phyloP scores from a whole-genome alignment of 345 rosid genomes.

The Euphorbia tirucalli region DNA sequence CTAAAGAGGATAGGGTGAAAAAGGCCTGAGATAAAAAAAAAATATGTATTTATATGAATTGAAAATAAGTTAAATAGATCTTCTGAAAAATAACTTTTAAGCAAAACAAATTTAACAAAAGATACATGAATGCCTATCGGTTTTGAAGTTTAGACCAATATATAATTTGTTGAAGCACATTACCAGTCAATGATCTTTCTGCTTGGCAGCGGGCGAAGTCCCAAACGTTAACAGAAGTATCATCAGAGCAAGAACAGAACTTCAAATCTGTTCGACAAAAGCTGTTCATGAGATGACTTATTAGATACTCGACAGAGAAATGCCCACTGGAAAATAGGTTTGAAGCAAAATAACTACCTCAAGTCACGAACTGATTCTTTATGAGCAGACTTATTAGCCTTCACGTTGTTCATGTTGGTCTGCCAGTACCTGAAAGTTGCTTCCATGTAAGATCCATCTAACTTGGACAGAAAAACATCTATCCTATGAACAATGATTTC shows the following conservation, averaged over 20 bases:
- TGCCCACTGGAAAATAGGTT: not conserved
- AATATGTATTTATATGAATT: not conserved
- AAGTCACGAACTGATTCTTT: slow-evolving; percentile 90
- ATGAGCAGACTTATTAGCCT: slow-evolving; percentile 92
- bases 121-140: not conserved
- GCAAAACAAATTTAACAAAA: no score
- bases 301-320: slow-evolving; percentile 10
- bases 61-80: not conserved
- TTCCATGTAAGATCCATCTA: not conserved
- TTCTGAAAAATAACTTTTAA: not conserved
- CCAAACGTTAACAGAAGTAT: slow-evolving; percentile 96
- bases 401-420: slow-evolving; percentile 95
- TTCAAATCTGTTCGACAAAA: slow-evolving; percentile 97
- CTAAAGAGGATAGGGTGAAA: not conserved
- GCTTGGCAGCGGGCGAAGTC: slow-evolving; percentile 94
- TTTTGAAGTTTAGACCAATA: not conserved
- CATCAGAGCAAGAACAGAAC: slow-evolving; percentile 98
- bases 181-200: slow-evolving; percentile 89
- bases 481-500: not conserved
- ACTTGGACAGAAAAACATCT: not conserved
- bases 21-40: not conserved
- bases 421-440: slow-evolving; percentile 82
- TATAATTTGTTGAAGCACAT: slow-evolving; percentile 39
- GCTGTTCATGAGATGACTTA: slow-evolving; percentile 49
- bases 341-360: slow-evolving; percentile 48